phyloP scores from a whole-genome alignment of 2,329 filamentous ascomycete species.

The Coniochaeta pulveracea region DNA sequence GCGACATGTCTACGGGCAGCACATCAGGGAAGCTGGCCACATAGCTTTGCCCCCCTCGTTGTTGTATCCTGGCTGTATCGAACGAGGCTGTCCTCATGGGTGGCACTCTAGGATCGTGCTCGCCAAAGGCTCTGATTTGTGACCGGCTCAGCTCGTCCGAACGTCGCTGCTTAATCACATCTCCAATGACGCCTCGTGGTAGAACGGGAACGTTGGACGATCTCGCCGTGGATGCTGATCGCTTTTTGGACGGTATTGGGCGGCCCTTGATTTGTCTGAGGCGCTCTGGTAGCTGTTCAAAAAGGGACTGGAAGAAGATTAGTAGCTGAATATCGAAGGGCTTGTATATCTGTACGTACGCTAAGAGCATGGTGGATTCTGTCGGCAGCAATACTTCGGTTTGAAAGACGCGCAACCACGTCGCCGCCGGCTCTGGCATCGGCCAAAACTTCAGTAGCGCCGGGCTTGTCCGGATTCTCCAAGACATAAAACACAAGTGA shows the following conservation, averaged over 20 bases:
- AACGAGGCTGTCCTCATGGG: conserved; percentile 14
- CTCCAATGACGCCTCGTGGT: conserved; percentile 15
- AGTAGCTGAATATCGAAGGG: neutral
- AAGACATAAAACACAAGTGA: conserved; percentile 71
- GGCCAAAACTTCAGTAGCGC: conserved; percentile 67
- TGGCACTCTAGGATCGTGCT: conserved; percentile 7
- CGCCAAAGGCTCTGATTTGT: conserved; percentile 6
- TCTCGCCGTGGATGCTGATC: conserved; percentile 33
- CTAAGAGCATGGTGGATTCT: conserved; percentile 68
- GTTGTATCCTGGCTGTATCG: conserved; percentile 13
- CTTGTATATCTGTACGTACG: conserved; percentile 34
- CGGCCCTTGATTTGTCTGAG: conserved; percentile 41
- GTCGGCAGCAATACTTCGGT: conserved; percentile 81
- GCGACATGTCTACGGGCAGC: conserved; percentile 31
- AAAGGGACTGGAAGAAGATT: conserved; percentile 54
- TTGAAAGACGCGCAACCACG: conserved; percentile 66
- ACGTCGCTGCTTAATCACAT: conserved; percentile 11
- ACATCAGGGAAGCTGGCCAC: conserved; percentile 30
- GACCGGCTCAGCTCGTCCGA: conserved; percentile 16
- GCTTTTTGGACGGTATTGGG: conserved; percentile 38
- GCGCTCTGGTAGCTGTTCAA: conserved; percentile 69
- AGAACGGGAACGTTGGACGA: conserved; percentile 17
- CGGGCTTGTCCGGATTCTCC: conserved; percentile 66
- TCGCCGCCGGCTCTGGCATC: conserved; percentile 80
- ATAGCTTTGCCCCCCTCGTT: conserved; percentile 19